Evolutionary conservation across 1,139 yeast genomes (phyloP).

Genomic region (Debaryomyces nepalensis): DNA sequence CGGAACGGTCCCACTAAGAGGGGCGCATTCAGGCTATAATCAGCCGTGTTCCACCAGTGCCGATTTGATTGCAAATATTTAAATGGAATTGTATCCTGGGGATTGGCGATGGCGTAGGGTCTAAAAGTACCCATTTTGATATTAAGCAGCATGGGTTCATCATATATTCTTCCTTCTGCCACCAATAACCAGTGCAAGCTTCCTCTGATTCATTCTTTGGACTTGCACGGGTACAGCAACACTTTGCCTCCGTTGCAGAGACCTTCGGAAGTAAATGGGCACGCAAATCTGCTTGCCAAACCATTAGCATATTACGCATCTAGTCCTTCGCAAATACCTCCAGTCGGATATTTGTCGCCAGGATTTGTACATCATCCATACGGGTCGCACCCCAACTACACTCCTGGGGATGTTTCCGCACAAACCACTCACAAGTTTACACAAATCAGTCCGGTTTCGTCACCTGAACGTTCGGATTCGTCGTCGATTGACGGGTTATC

Average conservation of each 20-base stretch:
- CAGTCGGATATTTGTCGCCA: slow-evolving; percentile 1
- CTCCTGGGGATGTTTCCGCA: not conserved
- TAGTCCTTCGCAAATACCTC: not conserved
- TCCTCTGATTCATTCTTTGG: slow-evolving; percentile 38
- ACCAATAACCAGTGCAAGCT: slow-evolving; percentile 19
- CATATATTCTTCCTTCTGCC: slow-evolving; percentile 13
- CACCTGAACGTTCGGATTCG: not conserved
- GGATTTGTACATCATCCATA: not conserved
- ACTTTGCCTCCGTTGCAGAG: not conserved
- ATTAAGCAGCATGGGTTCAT: slow-evolving; percentile 13
- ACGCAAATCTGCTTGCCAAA: not conserved
- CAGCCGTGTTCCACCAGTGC: slow-evolving; percentile 11
- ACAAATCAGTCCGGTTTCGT: slow-evolving; percentile 2
- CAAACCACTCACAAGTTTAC: not conserved
- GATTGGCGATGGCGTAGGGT: not conserved
- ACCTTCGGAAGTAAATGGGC: not conserved
- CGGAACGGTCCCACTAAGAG: slow-evolving; percentile 6
- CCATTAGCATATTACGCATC: slow-evolving; percentile 1
- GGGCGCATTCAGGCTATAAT: slow-evolving; percentile 9
- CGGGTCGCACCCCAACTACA: slow-evolving; percentile 2
- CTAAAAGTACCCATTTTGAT: not conserved
- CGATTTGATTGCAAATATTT: slow-evolving; percentile 11
- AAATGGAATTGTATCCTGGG: slow-evolving; percentile 7
- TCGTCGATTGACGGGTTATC: slow-evolving; percentile 7
- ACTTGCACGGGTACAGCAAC: slow-evolving; percentile 20